Evolutionary conservation across 768 basidiomycete species (phyloP).

Genomic region (Boletus rubropictus): DNA sequence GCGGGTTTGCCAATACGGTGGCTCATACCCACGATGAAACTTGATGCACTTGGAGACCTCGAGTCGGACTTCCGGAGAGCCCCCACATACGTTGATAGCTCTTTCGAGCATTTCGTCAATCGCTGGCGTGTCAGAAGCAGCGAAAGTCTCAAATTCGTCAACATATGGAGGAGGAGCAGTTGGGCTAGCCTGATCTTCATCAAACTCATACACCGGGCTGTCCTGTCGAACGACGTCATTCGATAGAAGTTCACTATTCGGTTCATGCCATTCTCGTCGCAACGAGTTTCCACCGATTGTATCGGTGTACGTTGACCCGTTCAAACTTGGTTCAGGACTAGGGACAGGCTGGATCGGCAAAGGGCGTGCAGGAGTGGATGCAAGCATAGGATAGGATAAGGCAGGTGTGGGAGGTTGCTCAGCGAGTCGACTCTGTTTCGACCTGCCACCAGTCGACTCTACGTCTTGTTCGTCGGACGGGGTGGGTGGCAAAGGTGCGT

Average conservation of each 20-base stretch:
- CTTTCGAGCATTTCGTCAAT: constrained; percentile 21
- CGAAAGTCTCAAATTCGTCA: constrained; percentile 4
- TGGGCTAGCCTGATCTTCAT: neutral
- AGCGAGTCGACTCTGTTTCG: neutral
- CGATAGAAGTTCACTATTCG: neutral
- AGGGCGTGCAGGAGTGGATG: constrained; percentile 8
- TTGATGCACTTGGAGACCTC: constrained; percentile 23
- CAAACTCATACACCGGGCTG: constrained; percentile 15
- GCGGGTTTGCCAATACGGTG: constrained; percentile 23
- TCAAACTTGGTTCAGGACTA: constrained; percentile 11
- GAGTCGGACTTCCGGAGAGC: constrained; percentile 13
- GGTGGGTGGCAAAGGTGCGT: constrained; percentile 19
- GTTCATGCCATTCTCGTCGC: constrained; percentile 7
- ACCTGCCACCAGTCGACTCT: neutral
- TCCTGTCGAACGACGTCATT: constrained; percentile 18
- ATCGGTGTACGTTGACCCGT: constrained; percentile 4
- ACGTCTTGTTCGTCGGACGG: constrained; percentile 8
- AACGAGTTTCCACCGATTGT: neutral
- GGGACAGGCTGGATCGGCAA: constrained; percentile 16
- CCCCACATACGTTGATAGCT: constrained; percentile 15
- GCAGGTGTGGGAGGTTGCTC: constrained; percentile 7
- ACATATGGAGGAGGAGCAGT: constrained; percentile 16
- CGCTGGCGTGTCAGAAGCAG: constrained; percentile 3
- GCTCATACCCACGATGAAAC: constrained; percentile 23
- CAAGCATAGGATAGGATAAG: neutral